Evolutionary conservation across 1,139 yeast genomes (phyloP), one percentile per base, ranked within the genome.

Genomic region (Sugiyamaella sp.): DNA sequence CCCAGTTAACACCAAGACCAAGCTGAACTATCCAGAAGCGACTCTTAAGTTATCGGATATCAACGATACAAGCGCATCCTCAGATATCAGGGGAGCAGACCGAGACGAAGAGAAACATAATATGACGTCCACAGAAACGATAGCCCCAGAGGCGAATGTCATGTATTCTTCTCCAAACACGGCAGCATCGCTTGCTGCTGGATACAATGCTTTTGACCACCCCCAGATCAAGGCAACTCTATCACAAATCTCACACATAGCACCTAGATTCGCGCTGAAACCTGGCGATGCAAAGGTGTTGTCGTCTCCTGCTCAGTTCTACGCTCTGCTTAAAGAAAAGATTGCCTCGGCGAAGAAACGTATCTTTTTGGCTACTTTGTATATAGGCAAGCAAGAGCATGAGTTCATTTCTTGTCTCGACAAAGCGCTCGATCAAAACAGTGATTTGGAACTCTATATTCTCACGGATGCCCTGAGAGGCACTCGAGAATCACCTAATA

Each of bases 381-480:
- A 95, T 66, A 78, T 93, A 51, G 99, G 99, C 2, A 86, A 85
- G 62, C 69, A 82, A 1, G 96, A 93, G 68, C 74, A 79, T 48
- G 98, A 91, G 58, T 77, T 93, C 37, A 63, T 73, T 43, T 59
- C 59, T 3, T 57, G 64, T 25, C 51, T 66, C 46, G 47, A 48
- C 59, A 22, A 50, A 22, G 93, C 97, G 0, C 71, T 93, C 61
- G 63, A 68, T 2, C 66, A 68, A 1, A 89, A 87, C 60, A 80
- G 82, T 1, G 72, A 81, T 24, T 75, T 93, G 55, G 78, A 80
- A 59, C 87, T 95, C 1, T 81, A 80, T 57, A 83, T 95, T 29
- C 75, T 93, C 52, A 79, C 93, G 3, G 99, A 93, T 71, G 96
- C 93, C 8, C 77, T 93, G 51, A 73, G 99, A 61, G 97, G 97